Conservation (phyloP, 2,329 filamentous ascomycete species). For the Fusarium globosum region DNA sequence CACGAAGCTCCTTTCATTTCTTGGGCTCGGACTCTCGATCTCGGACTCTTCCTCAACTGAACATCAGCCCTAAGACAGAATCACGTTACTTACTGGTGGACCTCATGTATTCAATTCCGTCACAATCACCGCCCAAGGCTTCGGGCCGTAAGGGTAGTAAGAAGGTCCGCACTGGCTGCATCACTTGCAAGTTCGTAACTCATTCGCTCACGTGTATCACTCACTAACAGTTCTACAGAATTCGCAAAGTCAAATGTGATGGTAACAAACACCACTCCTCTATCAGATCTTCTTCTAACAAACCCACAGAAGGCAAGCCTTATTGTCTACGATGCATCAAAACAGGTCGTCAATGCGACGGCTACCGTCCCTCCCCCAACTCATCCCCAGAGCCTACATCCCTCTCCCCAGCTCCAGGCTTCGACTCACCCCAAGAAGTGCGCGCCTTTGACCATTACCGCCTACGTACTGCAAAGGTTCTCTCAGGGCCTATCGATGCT, state of each 20-base stretch:
- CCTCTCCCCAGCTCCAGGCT: constrained; percentile 34
- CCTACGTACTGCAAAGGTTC: constrained; percentile 51
- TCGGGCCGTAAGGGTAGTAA: constrained; percentile 56
- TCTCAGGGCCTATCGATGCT: constrained; percentile 57
- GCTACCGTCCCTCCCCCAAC: constrained; percentile 53
- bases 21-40: constrained; percentile 27
- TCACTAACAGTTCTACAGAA: constrained; percentile 3
- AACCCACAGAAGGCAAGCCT: constrained; percentile 58
- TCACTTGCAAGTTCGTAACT: constrained; percentile 64
- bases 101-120: constrained; percentile 12
- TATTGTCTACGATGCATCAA: constrained; percentile 63
- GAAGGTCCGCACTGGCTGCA: constrained; percentile 62
- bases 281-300: rapidly evolving
- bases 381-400: constrained; percentile 28
- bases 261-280: not conserved
- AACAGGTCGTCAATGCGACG: constrained; percentile 67
- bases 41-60: constrained; percentile 8
- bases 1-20: constrained; percentile 18
- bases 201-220: no score
- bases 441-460: constrained; percentile 51
- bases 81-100: not conserved
- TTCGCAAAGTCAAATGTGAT: constrained; percentile 25
- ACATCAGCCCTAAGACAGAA: not conserved
- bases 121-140: constrained; percentile 19
- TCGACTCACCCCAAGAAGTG: constrained; percentile 36